Evolutionary conservation across 495 filamentous ascomycete species (phyloP), one percentile per base, ranked within the genome.

Genomic region (Immersiella caudata): DNA sequence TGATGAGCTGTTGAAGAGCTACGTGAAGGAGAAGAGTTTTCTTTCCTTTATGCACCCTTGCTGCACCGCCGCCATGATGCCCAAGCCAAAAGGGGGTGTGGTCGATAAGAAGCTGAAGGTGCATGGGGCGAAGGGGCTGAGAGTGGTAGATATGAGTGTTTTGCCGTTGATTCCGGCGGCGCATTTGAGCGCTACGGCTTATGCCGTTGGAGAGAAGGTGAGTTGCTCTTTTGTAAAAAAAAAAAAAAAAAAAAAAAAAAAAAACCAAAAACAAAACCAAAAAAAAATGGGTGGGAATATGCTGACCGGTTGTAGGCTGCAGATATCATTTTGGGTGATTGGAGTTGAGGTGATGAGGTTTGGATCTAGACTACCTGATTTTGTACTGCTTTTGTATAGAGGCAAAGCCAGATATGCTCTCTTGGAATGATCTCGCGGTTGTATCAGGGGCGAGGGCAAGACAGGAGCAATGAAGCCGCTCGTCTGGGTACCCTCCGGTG

Each of bases 61-160:
- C 60, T 82, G 84, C 33, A 87, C 86, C 0, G 80, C 81, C 51
- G 81, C 82, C 0, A 86, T 86, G 84, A 71, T 87, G 74, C 85
- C 86, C 0, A 75, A 74, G 49, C 75, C 78, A 40, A 71, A 80
- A 0, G 85, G 85, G 16, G 86, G 86, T 6, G 79, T 83, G 1
- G 80, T 83, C 16, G 76, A 76, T 25, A 49, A 73, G 55, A 71
- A 70, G 24, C 65, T 82, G 14, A 75, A 70, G 63, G 80, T 83
- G 1, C 80, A 81, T 58, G 79, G 77, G 6, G 70, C 76, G 11
- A 65, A 65, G 51, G 64, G 68, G n/a, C 40, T 83, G 25, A 70
- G 80, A 20, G 78, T 82, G 16, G 86, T 82, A 4, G 89, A 91
- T 79, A 85, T 87, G 76, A 89, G 86, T 68, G 81, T 88, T 55